Base-by-base conservation (phyloP, 495 filamentous ascomycete genomes). In the Aspergillus mulundensis region DNA sequence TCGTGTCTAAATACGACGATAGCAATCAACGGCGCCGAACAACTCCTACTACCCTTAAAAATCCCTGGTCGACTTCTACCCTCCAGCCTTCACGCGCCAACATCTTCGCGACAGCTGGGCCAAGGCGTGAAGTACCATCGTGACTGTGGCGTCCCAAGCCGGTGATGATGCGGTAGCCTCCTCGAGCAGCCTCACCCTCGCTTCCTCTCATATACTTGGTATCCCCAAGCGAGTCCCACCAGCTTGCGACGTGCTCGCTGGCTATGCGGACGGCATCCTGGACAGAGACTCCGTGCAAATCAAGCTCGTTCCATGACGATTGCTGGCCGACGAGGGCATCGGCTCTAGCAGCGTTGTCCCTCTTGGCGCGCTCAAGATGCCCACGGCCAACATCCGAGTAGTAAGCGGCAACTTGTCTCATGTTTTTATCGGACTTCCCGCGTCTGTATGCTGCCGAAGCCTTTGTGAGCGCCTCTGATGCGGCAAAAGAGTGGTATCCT, bases 201-300 rank as follows among this genome's bases (percentile, higher is more conserved):
- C 32, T 71, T 19, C 71, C 75, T n/a, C 69, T 71, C 24, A 79
- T 68, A 51, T 77, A 70, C 57, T 75, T 77, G 21, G 73, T 62
- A 53, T 88, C 85, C 2, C 86, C 86, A 11, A 90, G 74, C 3
- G 74, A 73, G 10, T 85, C 77, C 94, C 93, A 98, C 94, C 94
- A 98, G 7, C 63, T 68, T 51, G 80, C 77, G 0, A 89, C 86
- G 15, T 80, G 74, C 36, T 84, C 79, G 34, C 78, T 80, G 0
- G 87, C 81, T 45, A 97, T 96, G 7, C 87, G 77, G 10, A 89
- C 76, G 0, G 85, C 93, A 67, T 96, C 87, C 36, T 82, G 70
- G 1, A 97, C 92, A 20, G 77, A 84, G 14, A 95, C 82, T 11
- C 91, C 91, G 65, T 98, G 94, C 21, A 98, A 74, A 72, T 98